Evolutionary conservation across 352 stramenopile genomes (phyloP).

Genomic region (Phytophthora vignae): DNA sequence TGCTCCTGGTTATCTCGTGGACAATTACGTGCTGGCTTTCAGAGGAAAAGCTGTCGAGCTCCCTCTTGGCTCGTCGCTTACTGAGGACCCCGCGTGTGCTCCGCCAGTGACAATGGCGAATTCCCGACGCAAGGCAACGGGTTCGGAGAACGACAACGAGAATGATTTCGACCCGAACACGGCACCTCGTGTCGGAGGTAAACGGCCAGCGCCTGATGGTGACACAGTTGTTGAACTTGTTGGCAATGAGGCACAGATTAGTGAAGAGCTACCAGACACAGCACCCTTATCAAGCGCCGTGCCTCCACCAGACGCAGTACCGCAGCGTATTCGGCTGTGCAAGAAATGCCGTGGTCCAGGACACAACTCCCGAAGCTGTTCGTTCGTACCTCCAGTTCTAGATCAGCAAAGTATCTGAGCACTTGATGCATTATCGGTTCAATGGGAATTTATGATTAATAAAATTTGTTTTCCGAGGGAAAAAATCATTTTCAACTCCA

Average conservation of each 20-base stretch:
- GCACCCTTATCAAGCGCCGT: slow-evolving; percentile 1
- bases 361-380: slow-evolving; percentile 65
- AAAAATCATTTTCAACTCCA: too few species aligned
- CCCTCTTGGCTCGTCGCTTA: slow-evolving; percentile 45
- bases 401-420: slow-evolving; percentile 25
- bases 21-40: slow-evolving; percentile 48
- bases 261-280: slow-evolving; percentile 1
- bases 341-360: slow-evolving; percentile 54
- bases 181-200: slow-evolving; percentile 4
- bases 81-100: slow-evolving; percentile 26
- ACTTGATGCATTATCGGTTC: neutral
- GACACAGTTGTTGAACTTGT: neutral
- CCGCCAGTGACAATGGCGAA: slow-evolving; percentile 16
- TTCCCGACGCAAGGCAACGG: neutral
- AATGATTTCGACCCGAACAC: neutral
- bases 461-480: too few species aligned
- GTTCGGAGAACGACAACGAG: neutral
- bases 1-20: slow-evolving; percentile 50
- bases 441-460: neutral
- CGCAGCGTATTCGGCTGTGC: slow-evolving; percentile 45
- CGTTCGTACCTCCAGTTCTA: slow-evolving; percentile 18
- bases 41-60: slow-evolving; percentile 54
- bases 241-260: neutral
- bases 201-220: slow-evolving; percentile 18
- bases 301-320: neutral